These are phyloP conservation scores for Curvularia sp. DNA, from an alignment of 2,329 filamentous ascomycete genomes.

Conservation along the genomic window DNA sequence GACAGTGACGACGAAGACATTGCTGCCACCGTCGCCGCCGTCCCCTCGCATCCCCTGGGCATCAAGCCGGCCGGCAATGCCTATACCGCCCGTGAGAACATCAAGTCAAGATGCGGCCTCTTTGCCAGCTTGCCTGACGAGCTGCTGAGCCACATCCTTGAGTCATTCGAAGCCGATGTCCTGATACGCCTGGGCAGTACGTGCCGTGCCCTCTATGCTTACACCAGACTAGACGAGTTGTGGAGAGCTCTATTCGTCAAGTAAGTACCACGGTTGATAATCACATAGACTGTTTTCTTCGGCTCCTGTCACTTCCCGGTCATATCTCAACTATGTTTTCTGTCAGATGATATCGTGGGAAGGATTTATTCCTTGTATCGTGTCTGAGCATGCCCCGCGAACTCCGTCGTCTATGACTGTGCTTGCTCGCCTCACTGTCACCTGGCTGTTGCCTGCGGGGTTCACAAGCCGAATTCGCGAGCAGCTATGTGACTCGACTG, in stretches of 20 bases:
- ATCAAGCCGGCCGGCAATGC: constrained; percentile 89
- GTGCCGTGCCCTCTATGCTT: constrained; percentile 87
- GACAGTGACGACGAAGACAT: constrained; percentile 40
- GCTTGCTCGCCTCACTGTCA: constrained; percentile 5
- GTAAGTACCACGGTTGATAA: constrained; percentile 64
- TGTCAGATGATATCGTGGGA: constrained; percentile 6
- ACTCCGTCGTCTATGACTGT: constrained; percentile 10
- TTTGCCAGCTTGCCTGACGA: constrained; percentile 81
- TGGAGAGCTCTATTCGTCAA: constrained; percentile 86
- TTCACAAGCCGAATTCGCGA: background rate
- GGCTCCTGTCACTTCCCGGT: constrained; percentile 9
- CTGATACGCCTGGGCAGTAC: constrained; percentile 74
- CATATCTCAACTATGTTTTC: background rate
- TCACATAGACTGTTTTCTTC: constrained; percentile 12
- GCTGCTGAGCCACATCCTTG: constrained; percentile 75
- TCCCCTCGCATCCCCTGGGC: constrained; percentile 80
- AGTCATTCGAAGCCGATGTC: constrained; percentile 70
- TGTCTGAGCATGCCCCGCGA: constrained; percentile 4
- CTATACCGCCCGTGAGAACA: constrained; percentile 69
- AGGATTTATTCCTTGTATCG: constrained; percentile 7
- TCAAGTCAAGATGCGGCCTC: constrained; percentile 69
- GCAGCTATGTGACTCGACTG: background rate
- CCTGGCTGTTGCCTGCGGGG: background rate
- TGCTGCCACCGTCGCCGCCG: constrained; percentile 60
- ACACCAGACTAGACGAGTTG: constrained; percentile 81